Base-by-base conservation (phyloP, 169 alveolate genomes). In the Toxoplasma gondii region DNA sequence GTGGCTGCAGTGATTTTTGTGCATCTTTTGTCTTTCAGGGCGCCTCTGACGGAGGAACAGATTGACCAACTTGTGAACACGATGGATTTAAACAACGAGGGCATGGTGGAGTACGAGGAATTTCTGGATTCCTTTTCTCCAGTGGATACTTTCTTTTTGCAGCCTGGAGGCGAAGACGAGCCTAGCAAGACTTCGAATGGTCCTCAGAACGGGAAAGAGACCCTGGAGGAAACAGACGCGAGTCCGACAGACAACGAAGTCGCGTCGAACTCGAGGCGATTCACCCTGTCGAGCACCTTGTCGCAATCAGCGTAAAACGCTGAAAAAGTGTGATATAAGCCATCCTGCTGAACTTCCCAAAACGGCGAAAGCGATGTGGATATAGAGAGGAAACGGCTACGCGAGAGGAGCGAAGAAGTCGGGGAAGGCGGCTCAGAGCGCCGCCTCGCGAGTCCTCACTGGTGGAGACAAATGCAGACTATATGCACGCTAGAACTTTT, bases 31-130 rank as follows among this genome's bases (percentile, higher is more conserved):
- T 31, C 43, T 22, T 70, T 67, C 58, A 96, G 94, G 54, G 95
- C 96, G 78, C 97, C 97, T 39, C 93, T 96, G 92, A 95, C 97
- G 19, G 97, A 96, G 67, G 97, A 95, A 70, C 97, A 96, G 82
- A 96, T 96, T n/a, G 97, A 96, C 82, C 91, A 86, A 39, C 83
- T 96, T 45, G 96, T 95, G 4, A 91, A 94, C 80, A 88, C 93
- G n/a, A 94, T 96, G 74, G 96, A 94, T 44, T 34, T 88, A 17
- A 97, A 96, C 92, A 84, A 94, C 58, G 97, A 96, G 16, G 97
- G 96, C 24, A 91, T 94, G 91, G 86, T 96, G 27, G 96, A 96
- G 54, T 96, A 96, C 78, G 96, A 91, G 64, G 97, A 95, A 67
- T 96, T 95, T 49, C 81, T 96, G 41, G 96, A 96, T 53, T 96